Base-by-base conservation (phyloP, 192 early-diverging fungal genomes). In the Podila epicladia region DNA sequence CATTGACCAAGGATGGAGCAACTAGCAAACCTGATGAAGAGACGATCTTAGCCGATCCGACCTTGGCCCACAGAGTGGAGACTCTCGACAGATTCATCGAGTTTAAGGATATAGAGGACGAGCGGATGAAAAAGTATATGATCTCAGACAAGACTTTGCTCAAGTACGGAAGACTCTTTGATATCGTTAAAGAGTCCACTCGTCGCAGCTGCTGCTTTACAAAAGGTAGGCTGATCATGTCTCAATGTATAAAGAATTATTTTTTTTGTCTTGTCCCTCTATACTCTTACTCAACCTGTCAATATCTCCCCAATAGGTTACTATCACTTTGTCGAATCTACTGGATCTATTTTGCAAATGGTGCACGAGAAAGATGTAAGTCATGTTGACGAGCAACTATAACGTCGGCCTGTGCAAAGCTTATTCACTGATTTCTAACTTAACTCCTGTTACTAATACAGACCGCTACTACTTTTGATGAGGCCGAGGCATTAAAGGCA, bases 171-270 rank as follows among this genome's bases (percentile, higher is more conserved):
- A 59, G 82, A 6, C 64, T 86, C 12, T 90, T 90, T 84, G 89
- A 94, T 80, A 90, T 94, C 24, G 91, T 95, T 22, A 92, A 90
- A 53, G 84, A 88, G 1, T 74, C 83, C 22, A 86, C 84, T 20
- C 84, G 72, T 49, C 82, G 91, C 38, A 91, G 92, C 24, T 94
- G 92, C 68, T 95, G 94, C 74, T 95, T 95, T 70, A 95, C 94
- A 19, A 95, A 95, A 83, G 91, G 86, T 82, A 62, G 58, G 5
- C 37, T 50, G 62, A 67, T 59, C 35, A 8, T 37, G 35, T 37
- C 41, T 2, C 41, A 15, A 17, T 1, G 41, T 0, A 17, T 15
- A 12, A 45, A 45, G 15, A n/a, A n/a, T n/a, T n/a, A n/a, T 15
- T 3, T 3, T 17, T 12, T 11, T 37, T 6, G 9, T 33, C 63